These are phyloP conservation scores for Protomyces arabidopsidicola DNA, from an alignment of 1,139 yeast genomes.

Conservation along the genomic window DNA sequence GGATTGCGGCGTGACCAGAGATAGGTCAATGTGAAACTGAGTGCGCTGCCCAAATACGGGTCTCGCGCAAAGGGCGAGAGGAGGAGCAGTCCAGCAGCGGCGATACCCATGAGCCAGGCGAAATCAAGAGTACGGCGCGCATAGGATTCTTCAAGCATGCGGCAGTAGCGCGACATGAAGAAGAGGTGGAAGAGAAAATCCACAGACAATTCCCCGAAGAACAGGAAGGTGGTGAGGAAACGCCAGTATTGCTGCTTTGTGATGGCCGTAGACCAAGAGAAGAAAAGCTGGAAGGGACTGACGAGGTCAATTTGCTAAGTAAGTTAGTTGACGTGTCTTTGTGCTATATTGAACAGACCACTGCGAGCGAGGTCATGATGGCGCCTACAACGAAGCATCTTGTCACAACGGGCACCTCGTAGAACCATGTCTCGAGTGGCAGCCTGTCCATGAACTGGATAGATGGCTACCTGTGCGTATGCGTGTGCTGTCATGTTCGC, in stretches of 20 bases:
- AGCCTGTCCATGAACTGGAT: slow-evolving; percentile 7
- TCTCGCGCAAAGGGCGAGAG: slow-evolving; percentile 40
- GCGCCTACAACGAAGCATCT: slow-evolving; percentile 36
- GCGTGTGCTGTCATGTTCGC: too few relatives aligned
- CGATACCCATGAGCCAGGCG: slow-evolving; percentile 43
- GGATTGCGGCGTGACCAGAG: slow-evolving; percentile 49
- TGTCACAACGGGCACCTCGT: slow-evolving; percentile 45
- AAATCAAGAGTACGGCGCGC: slow-evolving; percentile 42
- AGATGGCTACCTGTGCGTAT: neutral
- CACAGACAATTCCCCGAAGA: slow-evolving; percentile 44
- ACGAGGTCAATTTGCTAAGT: slow-evolving; percentile 33
- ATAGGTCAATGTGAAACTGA: slow-evolving; percentile 44
- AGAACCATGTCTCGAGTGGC: slow-evolving; percentile 38
- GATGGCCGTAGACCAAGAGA: slow-evolving; percentile 39
- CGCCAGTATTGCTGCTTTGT: slow-evolving; percentile 44
- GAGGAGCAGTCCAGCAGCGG: slow-evolving; percentile 37
- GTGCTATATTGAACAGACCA: slow-evolving; percentile 30
- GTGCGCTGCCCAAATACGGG: slow-evolving; percentile 41
- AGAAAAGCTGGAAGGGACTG: slow-evolving; percentile 37
- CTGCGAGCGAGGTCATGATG: slow-evolving; percentile 32
- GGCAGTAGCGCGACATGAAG: slow-evolving; percentile 43
- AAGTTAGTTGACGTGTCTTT: slow-evolving; percentile 31
- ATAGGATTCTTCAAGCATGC: slow-evolving; percentile 45
- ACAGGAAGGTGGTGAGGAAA: slow-evolving; percentile 44
- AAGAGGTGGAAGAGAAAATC: slow-evolving; percentile 42